Evolutionary conservation across 768 basidiomycete genomes (phyloP).

Genomic region (Dendrothele bispora): DNA sequence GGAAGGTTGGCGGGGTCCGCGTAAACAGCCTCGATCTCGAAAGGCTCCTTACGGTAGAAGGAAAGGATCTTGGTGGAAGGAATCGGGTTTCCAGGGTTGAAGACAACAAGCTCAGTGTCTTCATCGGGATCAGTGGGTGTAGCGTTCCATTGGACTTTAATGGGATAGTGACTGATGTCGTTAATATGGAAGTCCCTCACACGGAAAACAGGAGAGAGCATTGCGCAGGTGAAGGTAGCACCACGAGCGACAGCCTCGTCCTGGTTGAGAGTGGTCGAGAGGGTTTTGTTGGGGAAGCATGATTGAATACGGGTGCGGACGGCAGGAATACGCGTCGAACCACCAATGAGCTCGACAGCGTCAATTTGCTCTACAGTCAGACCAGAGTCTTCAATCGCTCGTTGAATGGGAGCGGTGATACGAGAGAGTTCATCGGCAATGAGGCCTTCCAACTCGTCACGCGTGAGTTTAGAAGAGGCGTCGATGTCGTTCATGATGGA

Average conservation of each 20-base stretch:
- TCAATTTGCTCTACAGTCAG: constrained; percentile 84
- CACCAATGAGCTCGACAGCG: constrained; percentile 90
- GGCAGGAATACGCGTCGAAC: constrained; percentile 89
- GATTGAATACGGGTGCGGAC: constrained; percentile 85
- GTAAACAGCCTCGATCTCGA: constrained; percentile 87
- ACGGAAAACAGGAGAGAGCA: constrained; percentile 96
- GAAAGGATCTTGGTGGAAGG: constrained; percentile 96
- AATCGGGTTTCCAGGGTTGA: constrained; percentile 79
- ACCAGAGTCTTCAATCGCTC: constrained; percentile 79
- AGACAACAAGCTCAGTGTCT: constrained; percentile 89
- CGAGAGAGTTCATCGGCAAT: constrained; percentile 74
- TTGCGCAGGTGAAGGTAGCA: constrained; percentile 95
- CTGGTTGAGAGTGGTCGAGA: constrained; percentile 93
- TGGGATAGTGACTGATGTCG: constrained; percentile 85
- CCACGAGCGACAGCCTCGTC: constrained; percentile 97
- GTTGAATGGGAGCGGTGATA: constrained; percentile 72
- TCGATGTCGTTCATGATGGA: constrained; percentile 96
- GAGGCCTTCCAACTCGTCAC: constrained; percentile 82
- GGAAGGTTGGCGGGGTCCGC: constrained; percentile 73
- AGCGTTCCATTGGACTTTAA: constrained; percentile 88
- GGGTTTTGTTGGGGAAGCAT: constrained; percentile 79
- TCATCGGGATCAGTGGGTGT: constrained; percentile 77
- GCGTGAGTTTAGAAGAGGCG: constrained; percentile 79
- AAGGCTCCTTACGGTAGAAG: constrained; percentile 87
- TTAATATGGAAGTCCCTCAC: constrained; percentile 91